A percentile compares a stretch with the other conserved stretches of the same genome.
Conservation (phyloP, 495 filamentous ascomycete genomes). For the Pyrenula massariospora region DNA sequence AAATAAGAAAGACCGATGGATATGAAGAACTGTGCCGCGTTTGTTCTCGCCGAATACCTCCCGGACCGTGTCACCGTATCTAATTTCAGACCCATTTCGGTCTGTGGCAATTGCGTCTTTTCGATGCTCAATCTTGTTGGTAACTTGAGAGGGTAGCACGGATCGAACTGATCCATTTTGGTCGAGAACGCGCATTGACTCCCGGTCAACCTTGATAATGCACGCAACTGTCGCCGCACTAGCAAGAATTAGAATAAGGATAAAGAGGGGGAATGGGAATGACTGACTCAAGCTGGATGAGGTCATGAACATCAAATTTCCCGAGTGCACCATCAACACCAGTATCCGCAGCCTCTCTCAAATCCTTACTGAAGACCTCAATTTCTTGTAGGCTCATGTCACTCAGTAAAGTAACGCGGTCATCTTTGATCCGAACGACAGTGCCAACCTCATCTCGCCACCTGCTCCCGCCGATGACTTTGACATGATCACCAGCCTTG, state of each 20-base stretch:
- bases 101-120: constrained; percentile 83
- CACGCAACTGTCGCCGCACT: constrained; percentile 80
- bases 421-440: constrained; percentile 84
- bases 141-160: constrained; percentile 80
- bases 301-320: constrained; percentile 81
- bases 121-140: constrained; percentile 70
- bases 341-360: constrained; percentile 83
- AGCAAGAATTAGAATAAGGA: constrained; percentile 17
- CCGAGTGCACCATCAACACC: constrained; percentile 67
- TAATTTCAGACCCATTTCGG: constrained; percentile 85
- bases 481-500: constrained; percentile 91
- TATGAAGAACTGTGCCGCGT: constrained; percentile 80
- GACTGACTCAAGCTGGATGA: constrained; percentile 82
- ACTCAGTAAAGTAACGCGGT: constrained; percentile 80
- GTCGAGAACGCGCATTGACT: constrained; percentile 79
- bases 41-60: constrained; percentile 78
- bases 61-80: constrained; percentile 80
- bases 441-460: constrained; percentile 92
- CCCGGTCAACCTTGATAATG: constrained; percentile 88
- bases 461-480: constrained; percentile 90
- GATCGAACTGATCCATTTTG: constrained; percentile 75
- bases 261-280: not conserved
- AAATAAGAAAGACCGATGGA: constrained; percentile 82
- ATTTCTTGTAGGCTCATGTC: constrained; percentile 88
- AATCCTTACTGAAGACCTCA: constrained; percentile 95